A percentile compares a stretch with the other conserved stretches of the same genome.
Conservation (phyloP, 2,329 filamentous ascomycete species). For the Cytospora mali region DNA sequence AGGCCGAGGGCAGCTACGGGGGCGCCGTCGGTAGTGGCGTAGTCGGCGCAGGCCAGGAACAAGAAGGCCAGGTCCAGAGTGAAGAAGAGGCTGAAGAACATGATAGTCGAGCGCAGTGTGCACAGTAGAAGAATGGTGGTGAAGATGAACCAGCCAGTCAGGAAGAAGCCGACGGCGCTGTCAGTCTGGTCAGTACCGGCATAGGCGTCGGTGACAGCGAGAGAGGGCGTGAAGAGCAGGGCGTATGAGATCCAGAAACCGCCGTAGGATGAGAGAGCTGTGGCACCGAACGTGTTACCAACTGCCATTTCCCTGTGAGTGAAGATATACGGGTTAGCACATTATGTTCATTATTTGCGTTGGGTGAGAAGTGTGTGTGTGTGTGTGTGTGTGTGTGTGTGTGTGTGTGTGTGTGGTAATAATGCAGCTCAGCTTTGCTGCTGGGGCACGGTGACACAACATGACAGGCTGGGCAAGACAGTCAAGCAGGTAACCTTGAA, state of each 20-base stretch:
- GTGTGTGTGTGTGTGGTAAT: not conserved
- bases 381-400: not conserved
- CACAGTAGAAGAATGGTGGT: constrained; percentile 73
- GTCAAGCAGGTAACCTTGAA: not conserved
- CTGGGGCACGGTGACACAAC: not conserved
- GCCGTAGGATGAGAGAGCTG: constrained; percentile 78
- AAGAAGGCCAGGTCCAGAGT: constrained; percentile 76
- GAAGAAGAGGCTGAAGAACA: constrained; percentile 79
- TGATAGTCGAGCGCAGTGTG: constrained; percentile 75
- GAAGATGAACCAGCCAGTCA: constrained; percentile 84
- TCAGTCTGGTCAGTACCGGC: constrained; percentile 48
- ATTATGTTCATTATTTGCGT: not conserved
- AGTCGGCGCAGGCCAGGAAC: constrained; percentile 68
- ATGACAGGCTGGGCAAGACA: not conserved
- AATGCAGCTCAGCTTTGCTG: not conserved
- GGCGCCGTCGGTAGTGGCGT: constrained; percentile 55
- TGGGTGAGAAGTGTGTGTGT: not conserved
- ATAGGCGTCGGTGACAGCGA: constrained; percentile 50
- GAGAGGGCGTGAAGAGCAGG: constrained; percentile 68
- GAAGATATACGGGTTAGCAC: constrained; percentile 18
- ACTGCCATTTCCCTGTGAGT: constrained; percentile 76
- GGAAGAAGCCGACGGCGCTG: constrained; percentile 72
- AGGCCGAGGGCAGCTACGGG: constrained; percentile 49
- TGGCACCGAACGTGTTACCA: constrained; percentile 86
- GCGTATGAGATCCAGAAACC: constrained; percentile 82